A percentile compares a stretch with the other conserved stretches of the same genome.
These are phyloP conservation scores for Viola pubescens DNA, from an alignment of 441 rosid species.

Conservation along the genomic window DNA sequence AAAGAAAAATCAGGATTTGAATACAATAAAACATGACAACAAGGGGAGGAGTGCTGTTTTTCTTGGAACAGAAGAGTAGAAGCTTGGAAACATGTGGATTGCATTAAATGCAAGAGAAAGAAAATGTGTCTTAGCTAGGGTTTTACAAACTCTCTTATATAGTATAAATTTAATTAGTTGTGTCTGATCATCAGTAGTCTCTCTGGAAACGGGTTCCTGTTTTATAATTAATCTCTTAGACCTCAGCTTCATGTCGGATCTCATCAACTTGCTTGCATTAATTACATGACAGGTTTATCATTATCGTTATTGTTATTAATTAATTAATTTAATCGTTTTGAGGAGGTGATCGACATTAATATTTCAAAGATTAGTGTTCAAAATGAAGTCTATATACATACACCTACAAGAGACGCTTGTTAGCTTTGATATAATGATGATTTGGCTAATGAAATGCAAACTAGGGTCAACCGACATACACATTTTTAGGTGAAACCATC, in stretches of 20 bases:
- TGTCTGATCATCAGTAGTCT: conserved; percentile 8
- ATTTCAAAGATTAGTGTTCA: no score
- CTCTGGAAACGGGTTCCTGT: conserved; percentile 25
- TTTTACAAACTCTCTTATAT: conserved; percentile 17
- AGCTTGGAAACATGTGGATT: conserved; percentile 56
- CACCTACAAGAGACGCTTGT: no score
- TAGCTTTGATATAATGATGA: no score
- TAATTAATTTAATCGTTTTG: no score
- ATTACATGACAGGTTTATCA: conserved; percentile 12
- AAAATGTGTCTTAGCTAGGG: conserved; percentile 30
- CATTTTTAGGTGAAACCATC: no score
- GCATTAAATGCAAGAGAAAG: conserved; percentile 47
- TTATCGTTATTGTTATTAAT: neutral
- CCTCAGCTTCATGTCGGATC: conserved; percentile 51
- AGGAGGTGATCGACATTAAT: no score
- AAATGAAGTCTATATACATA: no score
- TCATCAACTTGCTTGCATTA: conserved; percentile 26
- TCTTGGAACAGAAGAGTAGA: conserved; percentile 39
- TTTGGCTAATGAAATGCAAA: no score
- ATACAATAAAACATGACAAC: conserved; percentile 23
- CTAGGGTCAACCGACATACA: no score
- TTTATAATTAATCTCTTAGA: conserved; percentile 19
- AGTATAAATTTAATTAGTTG: conserved; percentile 1
- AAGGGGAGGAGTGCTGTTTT: conserved; percentile 28
- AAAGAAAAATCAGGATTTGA: neutral